These are phyloP conservation scores for Gossypium lobatum DNA, from an alignment of 441 rosid genomes.

Conservation along the genomic window DNA sequence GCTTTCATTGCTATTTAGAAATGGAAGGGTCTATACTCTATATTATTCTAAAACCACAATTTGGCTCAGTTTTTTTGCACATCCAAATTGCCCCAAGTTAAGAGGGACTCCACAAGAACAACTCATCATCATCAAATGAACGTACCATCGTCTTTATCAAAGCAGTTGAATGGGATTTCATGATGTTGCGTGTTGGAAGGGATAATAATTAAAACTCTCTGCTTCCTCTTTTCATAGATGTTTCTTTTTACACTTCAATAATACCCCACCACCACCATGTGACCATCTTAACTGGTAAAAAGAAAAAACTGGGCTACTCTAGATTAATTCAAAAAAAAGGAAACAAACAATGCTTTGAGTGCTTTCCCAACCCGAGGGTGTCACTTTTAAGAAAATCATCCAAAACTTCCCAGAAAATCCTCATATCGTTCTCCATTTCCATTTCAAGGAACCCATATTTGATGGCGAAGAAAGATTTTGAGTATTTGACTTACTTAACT, in stretches of 20 bases:
- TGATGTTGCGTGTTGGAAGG: constrained; percentile 22
- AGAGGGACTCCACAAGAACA: background rate
- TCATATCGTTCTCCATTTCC: no score
- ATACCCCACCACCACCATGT: background rate
- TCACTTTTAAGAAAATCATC: background rate
- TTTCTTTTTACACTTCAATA: background rate
- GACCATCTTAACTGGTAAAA: no score
- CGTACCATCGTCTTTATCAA: background rate
- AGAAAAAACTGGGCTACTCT: no score
- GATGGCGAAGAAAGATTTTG: background rate
- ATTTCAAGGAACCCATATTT: background rate
- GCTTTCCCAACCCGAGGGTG: background rate
- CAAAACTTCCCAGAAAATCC: background rate
- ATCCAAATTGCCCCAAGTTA: background rate
- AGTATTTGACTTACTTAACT: background rate
- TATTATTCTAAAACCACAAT: background rate
- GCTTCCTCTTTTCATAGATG: background rate
- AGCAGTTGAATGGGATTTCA: background rate
- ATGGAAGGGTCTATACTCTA: background rate
- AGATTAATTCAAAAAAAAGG: no score
- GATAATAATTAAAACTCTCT: background rate
- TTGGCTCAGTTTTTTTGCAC: background rate
- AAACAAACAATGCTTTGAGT: background rate
- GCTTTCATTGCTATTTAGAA: background rate
- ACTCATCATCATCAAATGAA: background rate